Evolutionary conservation across 768 basidiomycete genomes (phyloP).

Genomic region (Boletus coccyginus): DNA sequence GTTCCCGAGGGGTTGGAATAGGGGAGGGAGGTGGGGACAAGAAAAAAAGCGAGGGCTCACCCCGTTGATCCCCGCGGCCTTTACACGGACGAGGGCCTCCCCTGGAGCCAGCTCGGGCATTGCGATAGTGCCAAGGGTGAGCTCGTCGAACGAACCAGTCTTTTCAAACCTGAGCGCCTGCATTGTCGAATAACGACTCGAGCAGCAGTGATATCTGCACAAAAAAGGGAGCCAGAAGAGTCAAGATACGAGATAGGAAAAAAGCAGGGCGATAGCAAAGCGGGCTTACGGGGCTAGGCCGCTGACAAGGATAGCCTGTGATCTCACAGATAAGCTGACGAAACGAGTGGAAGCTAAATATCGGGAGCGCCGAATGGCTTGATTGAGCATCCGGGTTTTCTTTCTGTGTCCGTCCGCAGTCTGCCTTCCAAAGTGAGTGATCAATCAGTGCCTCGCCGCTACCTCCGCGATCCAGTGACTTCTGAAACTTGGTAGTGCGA

Average conservation of each 20-base stretch:
- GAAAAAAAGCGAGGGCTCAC: slow-evolving; percentile 15
- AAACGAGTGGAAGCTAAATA: neutral
- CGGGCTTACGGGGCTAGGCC: slow-evolving; percentile 4
- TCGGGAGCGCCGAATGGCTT: neutral
- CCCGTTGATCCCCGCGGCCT: slow-evolving; percentile 33
- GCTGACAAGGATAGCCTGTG: neutral
- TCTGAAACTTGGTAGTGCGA: neutral
- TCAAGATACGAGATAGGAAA: neutral
- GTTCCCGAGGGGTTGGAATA: neutral
- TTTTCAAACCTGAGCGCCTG: slow-evolving; percentile 33
- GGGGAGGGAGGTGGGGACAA: neutral
- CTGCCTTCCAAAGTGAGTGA: slow-evolving; percentile 4
- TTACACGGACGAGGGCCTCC: slow-evolving; percentile 33
- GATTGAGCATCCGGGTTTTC: slow-evolving; percentile 9
- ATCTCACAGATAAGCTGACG: neutral
- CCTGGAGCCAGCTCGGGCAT: slow-evolving; percentile 30
- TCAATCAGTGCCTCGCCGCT: neutral
- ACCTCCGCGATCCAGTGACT: neutral
- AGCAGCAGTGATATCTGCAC: neutral
- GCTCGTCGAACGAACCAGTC: slow-evolving; percentile 30
- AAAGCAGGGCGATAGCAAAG: neutral
- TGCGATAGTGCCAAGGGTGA: slow-evolving; percentile 20
- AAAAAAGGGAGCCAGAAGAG: neutral
- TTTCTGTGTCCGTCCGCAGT: slow-evolving; percentile 4
- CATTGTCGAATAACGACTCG: slow-evolving; percentile 19